phyloP scores from a whole-genome alignment of 2,329 filamentous ascomycete genomes.

The Colletotrichum destructivum region DNA sequence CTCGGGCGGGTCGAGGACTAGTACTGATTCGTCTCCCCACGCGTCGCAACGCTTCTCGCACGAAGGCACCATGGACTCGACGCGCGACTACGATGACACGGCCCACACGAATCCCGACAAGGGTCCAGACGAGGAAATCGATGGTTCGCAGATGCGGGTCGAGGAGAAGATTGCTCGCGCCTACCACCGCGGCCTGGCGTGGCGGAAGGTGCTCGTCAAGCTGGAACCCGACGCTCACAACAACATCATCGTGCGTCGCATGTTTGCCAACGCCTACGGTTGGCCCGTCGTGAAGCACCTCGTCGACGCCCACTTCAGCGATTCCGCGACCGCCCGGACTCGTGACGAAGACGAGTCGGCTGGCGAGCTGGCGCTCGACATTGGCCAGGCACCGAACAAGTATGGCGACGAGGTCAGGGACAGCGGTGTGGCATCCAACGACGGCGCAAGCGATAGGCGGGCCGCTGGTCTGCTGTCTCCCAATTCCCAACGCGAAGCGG shows the following conservation, averaged over 20 bases:
- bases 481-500: constrained; percentile 53
- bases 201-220: constrained; percentile 96
- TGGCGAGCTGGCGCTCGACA: constrained; percentile 78
- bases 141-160: constrained; percentile 83
- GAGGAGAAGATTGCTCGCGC: constrained; percentile 98
- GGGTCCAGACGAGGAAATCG: constrained; percentile 57
- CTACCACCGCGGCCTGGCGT: constrained; percentile 91
- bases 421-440: constrained; percentile 48
- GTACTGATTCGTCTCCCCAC: constrained; percentile 43
- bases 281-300: constrained; percentile 98
- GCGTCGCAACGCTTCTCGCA: constrained; percentile 53
- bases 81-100: constrained; percentile 68
- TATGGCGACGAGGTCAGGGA: constrained; percentile 76
- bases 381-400: constrained; percentile 68
- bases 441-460: constrained; percentile 41
- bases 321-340: constrained; percentile 76
- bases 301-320: constrained; percentile 93
- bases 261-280: constrained; percentile 97
- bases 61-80: constrained; percentile 60
- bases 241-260: constrained; percentile 95
- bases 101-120: constrained; percentile 63
- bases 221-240: constrained; percentile 98
- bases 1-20: constrained; percentile 42
- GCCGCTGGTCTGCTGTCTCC: constrained; percentile 48
- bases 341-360: constrained; percentile 77